Base-by-base conservation (phyloP, 495 filamentous ascomycete species). In the Annulohypoxylon nitens region DNA sequence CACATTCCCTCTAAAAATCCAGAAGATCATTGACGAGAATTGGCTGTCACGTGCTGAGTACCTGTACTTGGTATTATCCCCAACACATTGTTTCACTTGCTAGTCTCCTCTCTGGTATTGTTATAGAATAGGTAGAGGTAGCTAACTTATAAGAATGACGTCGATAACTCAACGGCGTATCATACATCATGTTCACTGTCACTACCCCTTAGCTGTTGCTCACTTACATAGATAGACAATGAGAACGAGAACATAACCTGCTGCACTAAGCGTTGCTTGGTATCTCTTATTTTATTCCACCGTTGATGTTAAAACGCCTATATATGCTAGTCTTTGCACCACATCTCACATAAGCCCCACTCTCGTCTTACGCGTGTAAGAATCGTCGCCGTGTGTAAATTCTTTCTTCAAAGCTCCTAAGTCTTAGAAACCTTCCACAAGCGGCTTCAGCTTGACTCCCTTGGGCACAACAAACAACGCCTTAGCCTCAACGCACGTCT, bases 391-490 rank as follows among this genome's bases (percentile, higher is more conserved):
- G 1, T 23, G 20, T 23, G 20, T 23, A 23, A 23, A 23, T 23
- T 2, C 4, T 43, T 14, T n/a, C 12, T 14, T 43, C 1, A 43
- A 5, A 58, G 9, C 16, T 7, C 14, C 14, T 9, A 18, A 4
- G 18, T 4, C 0, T 14, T 74, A 88, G 64, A 84, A 89, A 2
- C 75, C 71, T 4, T 86, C 82, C 20, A 81, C 83, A 34, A 88
- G 64, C 45, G 78, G 74, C 47, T 72, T 72, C 34, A 89, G 81
- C 70, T 85, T 78, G 23, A 86, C 81, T 6, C 77, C 81, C 74
- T 85, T 87, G 2, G 88, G 88, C 23, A 88, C 89, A 7, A 93
- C 90, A 79, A 92, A 93, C 63, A 93, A 75, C 8, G 83, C 90
- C 54, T 85, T 85, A 0, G 89, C 87, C 70, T 87, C 79, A 0